Evolutionary conservation across 257 asterid genomes (phyloP).

Genomic region (Solanum commersonii): DNA sequence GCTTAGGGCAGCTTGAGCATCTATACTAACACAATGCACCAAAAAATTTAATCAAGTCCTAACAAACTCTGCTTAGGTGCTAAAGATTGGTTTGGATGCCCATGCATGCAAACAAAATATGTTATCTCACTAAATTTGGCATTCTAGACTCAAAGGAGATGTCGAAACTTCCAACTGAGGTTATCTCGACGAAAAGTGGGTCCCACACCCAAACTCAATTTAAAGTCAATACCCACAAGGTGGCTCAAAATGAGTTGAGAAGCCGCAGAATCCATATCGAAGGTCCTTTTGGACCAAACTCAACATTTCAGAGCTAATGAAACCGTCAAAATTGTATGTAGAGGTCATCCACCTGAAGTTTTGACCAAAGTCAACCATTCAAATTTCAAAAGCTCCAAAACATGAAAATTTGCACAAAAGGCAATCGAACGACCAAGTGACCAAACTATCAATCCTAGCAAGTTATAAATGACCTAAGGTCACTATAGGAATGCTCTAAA

Average conservation of each 20-base stretch:
- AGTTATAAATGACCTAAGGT: neutral
- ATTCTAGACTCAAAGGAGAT: neutral
- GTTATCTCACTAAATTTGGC: neutral
- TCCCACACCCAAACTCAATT: neutral
- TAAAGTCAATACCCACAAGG: neutral
- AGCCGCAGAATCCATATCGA: neutral
- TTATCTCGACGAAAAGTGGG: neutral
- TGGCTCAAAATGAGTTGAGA: rapidly evolving
- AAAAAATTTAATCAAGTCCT: neutral
- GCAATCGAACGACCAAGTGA: neutral
- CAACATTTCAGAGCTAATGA: too few species aligned
- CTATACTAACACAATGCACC: neutral
- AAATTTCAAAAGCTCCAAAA: neutral
- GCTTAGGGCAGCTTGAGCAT: neutral
- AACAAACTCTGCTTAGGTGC: neutral
- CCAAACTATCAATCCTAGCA: neutral
- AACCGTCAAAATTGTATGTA: too few species aligned
- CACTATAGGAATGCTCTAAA: neutral
- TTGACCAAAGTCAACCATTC: neutral
- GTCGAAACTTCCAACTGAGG: neutral
- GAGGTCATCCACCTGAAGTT: neutral
- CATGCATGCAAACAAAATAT: neutral
- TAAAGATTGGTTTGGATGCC: neutral
- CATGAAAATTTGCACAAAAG: neutral
- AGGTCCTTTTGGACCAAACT: neutral